These are phyloP conservation scores for Candida buenavistaensis DNA, from an alignment of 1,139 yeast genomes.

Conservation along the genomic window DNA sequence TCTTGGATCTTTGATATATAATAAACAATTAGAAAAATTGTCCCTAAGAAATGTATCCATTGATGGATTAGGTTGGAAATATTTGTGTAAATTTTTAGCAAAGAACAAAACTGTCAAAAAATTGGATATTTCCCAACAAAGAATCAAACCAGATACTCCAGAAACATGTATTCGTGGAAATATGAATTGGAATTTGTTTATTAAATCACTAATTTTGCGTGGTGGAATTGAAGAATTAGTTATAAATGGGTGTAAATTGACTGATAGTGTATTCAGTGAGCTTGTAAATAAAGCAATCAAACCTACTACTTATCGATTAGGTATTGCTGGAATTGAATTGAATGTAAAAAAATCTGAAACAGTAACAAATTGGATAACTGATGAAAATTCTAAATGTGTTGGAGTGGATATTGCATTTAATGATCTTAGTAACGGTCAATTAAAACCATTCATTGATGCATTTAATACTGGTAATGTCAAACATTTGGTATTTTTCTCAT, in stretches of 20 bases:
- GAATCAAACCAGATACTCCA: constrained; percentile 53
- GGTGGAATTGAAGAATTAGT: constrained; percentile 84
- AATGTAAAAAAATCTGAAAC: constrained; percentile 54
- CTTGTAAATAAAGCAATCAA: constrained; percentile 56
- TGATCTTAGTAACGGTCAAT: constrained; percentile 58
- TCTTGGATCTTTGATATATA: constrained; percentile 59
- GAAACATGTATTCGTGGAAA: constrained; percentile 52
- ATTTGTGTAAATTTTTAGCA: constrained; percentile 69
- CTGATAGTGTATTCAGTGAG: constrained; percentile 49
- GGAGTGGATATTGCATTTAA: constrained; percentile 89
- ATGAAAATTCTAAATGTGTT: constrained; percentile 54
- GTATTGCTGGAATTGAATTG: constrained; percentile 73
- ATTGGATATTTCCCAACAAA: constrained; percentile 79
- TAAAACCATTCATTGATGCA: constrained; percentile 50
- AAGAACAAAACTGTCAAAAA: constrained; percentile 58
- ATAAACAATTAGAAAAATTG: constrained; percentile 63
- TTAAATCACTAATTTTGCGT: constrained; percentile 53
- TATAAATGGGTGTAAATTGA: constrained; percentile 74
- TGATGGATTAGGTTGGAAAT: constrained; percentile 70
- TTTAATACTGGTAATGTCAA: constrained; percentile 31
- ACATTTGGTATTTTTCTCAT: constrained; percentile 60
- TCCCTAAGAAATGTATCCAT: constrained; percentile 79
- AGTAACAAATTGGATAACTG: constrained; percentile 63
- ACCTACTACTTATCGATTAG: constrained; percentile 64
- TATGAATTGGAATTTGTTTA: constrained; percentile 77